phyloP scores from a whole-genome alignment of 495 filamentous ascomycete genomes.

The Penicillium coprophilum region DNA sequence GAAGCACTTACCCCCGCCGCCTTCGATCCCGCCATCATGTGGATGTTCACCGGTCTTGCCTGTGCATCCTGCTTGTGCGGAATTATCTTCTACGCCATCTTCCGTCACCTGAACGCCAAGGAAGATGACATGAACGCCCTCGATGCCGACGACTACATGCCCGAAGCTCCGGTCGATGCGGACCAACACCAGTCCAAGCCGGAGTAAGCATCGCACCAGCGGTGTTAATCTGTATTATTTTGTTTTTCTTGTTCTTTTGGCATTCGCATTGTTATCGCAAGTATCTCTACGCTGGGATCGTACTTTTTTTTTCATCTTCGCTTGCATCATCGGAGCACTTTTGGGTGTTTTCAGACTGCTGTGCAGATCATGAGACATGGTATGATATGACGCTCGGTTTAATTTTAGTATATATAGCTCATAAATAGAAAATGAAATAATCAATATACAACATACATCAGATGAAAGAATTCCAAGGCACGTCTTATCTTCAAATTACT shows the following conservation, averaged over 20 bases:
- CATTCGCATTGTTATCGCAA: background rate
- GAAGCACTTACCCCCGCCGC: conserved; percentile 68
- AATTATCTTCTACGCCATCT: conserved; percentile 46
- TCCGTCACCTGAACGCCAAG: conserved; percentile 44
- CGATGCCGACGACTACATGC: conserved; percentile 36
- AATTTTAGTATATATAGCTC: conserved; percentile 12
- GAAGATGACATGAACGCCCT: conserved; percentile 52
- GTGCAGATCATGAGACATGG: conserved; percentile 18
- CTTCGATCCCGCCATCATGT: conserved; percentile 67
- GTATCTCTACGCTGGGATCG: conserved; percentile 5
- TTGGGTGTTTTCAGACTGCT: conserved; percentile 10
- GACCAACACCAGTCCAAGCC: conserved; percentile 17
- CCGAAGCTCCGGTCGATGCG: conserved; percentile 18
- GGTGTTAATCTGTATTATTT: background rate
- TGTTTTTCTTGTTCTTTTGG: background rate
- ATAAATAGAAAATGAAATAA: background rate
- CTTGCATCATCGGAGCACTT: conserved; percentile 7
- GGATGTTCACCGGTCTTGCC: conserved; percentile 66
- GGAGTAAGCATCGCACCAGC: conserved; percentile 3
- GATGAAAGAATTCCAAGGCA: background rate
- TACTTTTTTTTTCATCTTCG: conserved; percentile 1
- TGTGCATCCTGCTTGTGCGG: conserved; percentile 43
- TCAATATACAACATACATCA: background rate
- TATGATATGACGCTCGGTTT: conserved; percentile 9
- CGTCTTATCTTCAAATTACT: background rate